Evolutionary conservation across 345 rosid genomes (phyloP).

Genomic region (Anacardium occidentale): DNA sequence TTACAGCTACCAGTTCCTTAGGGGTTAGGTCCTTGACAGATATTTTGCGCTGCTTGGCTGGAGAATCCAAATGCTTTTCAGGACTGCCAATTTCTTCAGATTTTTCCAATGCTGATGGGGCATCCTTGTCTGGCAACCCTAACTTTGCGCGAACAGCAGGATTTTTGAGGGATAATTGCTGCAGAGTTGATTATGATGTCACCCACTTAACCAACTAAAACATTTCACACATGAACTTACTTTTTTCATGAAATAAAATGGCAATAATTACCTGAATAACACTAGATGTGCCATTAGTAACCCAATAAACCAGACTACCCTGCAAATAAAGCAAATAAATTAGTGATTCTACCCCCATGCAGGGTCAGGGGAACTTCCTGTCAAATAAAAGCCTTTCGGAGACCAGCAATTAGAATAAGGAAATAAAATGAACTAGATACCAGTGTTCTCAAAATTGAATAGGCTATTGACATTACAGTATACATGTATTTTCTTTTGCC

Average conservation of each 20-base stretch:
- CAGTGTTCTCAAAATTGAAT: background rate
- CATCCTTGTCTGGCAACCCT: slow-evolving; percentile 48
- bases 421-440: background rate
- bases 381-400: background rate
- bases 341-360: slow-evolving; percentile 14
- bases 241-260: background rate
- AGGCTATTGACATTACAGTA: background rate
- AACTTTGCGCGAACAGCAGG: slow-evolving; percentile 59
- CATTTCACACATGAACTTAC: background rate
- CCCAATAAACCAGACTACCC: slow-evolving; percentile 94
- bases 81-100: slow-evolving; percentile 24
- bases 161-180: slow-evolving; percentile 67
- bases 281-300: slow-evolving; percentile 72
- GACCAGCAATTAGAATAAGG: background rate
- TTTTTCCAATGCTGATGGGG: slow-evolving; percentile 28
- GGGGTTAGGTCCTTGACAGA: slow-evolving; percentile 49
- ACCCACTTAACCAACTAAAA: background rate
- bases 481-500: background rate
- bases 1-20: slow-evolving; percentile 59
- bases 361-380: background rate
- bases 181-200: slow-evolving; percentile 33
- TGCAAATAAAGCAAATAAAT: slow-evolving; percentile 36
- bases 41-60: slow-evolving; percentile 32
- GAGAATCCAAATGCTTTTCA: slow-evolving; percentile 30
- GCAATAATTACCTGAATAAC: slow-evolving; percentile 61